Conservation (phyloP, 2,329 filamentous ascomycete genomes). For the Alternaria triticimaculans region DNA sequence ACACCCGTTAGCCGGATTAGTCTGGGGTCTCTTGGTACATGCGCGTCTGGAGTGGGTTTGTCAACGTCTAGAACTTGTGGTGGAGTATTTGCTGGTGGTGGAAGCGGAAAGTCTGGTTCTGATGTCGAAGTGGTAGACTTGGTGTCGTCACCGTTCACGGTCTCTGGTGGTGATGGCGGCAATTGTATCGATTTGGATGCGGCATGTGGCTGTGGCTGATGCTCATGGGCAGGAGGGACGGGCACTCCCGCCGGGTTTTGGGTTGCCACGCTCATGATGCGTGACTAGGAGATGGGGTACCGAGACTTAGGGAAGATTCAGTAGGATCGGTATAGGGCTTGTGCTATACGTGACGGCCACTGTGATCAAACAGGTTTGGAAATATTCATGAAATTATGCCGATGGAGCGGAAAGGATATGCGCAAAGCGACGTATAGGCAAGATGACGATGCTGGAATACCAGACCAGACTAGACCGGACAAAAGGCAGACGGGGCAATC, state of each 20-base stretch:
- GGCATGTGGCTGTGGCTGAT: constrained; percentile 24
- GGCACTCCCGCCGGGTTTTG: constrained; percentile 20
- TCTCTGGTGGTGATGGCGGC: constrained; percentile 47
- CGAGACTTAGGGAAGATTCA: background rate
- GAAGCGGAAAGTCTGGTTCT: constrained; percentile 65
- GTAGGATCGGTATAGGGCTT: background rate
- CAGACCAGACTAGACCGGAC: background rate
- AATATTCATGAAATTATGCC: background rate
- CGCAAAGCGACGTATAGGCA: background rate
- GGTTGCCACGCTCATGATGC: constrained; percentile 28
- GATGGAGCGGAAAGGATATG: background rate
- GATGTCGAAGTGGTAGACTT: constrained; percentile 24
- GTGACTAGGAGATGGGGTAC: background rate
- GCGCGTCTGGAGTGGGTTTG: constrained; percentile 80
- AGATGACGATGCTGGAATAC: background rate
- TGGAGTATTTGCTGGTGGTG: constrained; percentile 65
- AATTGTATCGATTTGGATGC: constrained; percentile 25
- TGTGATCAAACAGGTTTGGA: background rate
- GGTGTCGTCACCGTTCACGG: constrained; percentile 41
- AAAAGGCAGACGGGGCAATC: background rate
- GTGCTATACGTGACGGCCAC: background rate
- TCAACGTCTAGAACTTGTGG: constrained; percentile 75
- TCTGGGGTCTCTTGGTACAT: constrained; percentile 79
- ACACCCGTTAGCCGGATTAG: constrained; percentile 86
- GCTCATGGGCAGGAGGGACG: constrained; percentile 20